Base-by-base conservation (phyloP, 108 stramenopile genomes). In the Skeletonema marinoi region DNA sequence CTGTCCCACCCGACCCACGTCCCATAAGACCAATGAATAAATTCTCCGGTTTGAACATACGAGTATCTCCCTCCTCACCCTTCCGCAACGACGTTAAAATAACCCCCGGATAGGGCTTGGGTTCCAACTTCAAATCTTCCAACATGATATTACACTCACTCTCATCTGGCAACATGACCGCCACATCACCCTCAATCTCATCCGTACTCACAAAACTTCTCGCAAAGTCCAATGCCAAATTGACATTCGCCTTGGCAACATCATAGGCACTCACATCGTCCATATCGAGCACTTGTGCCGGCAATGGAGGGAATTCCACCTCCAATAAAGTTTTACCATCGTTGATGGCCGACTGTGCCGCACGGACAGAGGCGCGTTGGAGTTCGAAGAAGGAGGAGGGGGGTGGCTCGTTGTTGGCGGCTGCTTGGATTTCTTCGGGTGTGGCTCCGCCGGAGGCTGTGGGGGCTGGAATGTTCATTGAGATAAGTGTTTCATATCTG, bases 251-350 rank as follows among this genome's bases (percentile, higher is more conserved):
- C 65, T 87, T 73, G 30, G 93, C 93, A 2, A 98, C 93, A 80
- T 96, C 97, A 78, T 97, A 93, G 11, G 98, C 96, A 32, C 78
- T 82, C 33, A 96, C 95, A 80, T 94, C 93, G 69, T 96, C 92
- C 90, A 97, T 91, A 78, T 97, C 96, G 38, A 97, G 73, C 0
- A 96, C 94, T 50, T 85, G 84, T 31, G 91, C 92, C 1, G 97
- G 95, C n/a, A 97, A 83, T 2, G 97, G 97, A 11, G 93, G 93
- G 75, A 91, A 96, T 74, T 98, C 97, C 29, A 98, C 82, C 78
- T 98, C 97, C 35, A 98, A 56, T n/a, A 98, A 70, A 39, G 82
- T 78, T 46, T 89, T 75, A 25, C 93, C 95, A 85, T 98, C 96
- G 7, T 56, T 48, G 12, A 95, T 80, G 44, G 97, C 97, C 46